Conservation (phyloP, 345 rosid species). For the Acer negundo region DNA sequence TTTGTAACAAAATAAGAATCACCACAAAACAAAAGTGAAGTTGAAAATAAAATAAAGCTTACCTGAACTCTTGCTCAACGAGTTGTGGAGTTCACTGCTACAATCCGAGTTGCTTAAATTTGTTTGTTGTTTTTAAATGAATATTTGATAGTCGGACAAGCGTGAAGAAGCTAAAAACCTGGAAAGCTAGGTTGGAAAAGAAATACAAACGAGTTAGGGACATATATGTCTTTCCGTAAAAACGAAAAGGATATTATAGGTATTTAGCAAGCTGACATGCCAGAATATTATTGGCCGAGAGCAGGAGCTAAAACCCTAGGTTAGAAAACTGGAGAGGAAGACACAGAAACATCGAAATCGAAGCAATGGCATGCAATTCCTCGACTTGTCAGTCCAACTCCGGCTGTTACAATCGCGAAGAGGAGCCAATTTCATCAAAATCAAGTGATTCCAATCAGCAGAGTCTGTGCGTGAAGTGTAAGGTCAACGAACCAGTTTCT, state of each 20-base stretch:
- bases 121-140: no score
- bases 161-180: no score
- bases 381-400: constrained; percentile 66
- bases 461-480: constrained; percentile 73
- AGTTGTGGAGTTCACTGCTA: neutral
- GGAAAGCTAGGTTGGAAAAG: neutral
- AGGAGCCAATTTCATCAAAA: neutral
- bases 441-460: neutral
- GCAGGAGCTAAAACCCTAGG: neutral
- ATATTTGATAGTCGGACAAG: no score
- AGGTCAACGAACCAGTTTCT: constrained; percentile 50
- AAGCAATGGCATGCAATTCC: constrained; percentile 72
- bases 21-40: neutral
- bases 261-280: neutral
- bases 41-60: neutral
- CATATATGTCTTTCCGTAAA: neutral
- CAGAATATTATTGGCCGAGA: neutral
- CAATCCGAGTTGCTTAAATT: no score
- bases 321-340: neutral
- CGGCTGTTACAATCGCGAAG: constrained; percentile 44
- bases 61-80: neutral
- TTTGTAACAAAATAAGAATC: neutral
- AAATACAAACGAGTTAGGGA: neutral
- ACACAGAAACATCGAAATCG: neutral
- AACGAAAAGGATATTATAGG: neutral